Base-by-base conservation (phyloP, 164 flowering plant species). In the Piper longum region DNA sequence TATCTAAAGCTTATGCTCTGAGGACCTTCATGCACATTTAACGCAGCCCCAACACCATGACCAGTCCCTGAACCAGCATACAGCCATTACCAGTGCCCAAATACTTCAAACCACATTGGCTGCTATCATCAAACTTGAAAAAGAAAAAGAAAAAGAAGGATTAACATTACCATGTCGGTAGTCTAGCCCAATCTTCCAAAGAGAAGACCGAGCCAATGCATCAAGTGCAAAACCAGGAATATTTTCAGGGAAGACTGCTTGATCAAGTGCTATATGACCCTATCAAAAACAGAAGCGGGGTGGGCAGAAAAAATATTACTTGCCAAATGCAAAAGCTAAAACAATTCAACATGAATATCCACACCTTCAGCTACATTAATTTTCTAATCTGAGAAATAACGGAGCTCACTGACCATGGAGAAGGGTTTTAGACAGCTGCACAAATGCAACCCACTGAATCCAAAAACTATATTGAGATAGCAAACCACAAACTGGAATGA, bases 11-110 rank as follows among this genome's bases (percentile, higher is more conserved):
- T 93, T 62, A 93, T 93, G 69, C 97, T 83, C 74, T 93, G 99
- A 58, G 99, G 99, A 57, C 97, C 99, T 74, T 93, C 99, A 70
- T 93, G 99, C 63, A 93, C 99, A 82, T 93, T 93, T 55, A 93
- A 66, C 60, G 93, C 97, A 72, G 99, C 97, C 59, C 99, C 99
- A 9, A 93, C 99, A 66, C 99, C 99, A 77, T 90, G 97, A 44
- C 97, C 97, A 67, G 98, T 93, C 48, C 98, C 98, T 92, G 67
- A 57, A 45, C 56, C 52, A 62, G 39, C 60, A 13, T 41, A 19
- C 14, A 41, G 19, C 11, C 52, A 48, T 9, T 48, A 6, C 14
- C 9, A 57, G 16, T 13, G 36, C 41, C 26, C 1, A 57, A 36
- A 9, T 57, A 1, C 2, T 4, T 26, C 3, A 7, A 26, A 14